A percentile compares a stretch with the other conserved stretches of the same genome.
These are phyloP conservation scores for Mycena haematopus DNA, from an alignment of 768 basidiomycete species.

Conservation along the genomic window DNA sequence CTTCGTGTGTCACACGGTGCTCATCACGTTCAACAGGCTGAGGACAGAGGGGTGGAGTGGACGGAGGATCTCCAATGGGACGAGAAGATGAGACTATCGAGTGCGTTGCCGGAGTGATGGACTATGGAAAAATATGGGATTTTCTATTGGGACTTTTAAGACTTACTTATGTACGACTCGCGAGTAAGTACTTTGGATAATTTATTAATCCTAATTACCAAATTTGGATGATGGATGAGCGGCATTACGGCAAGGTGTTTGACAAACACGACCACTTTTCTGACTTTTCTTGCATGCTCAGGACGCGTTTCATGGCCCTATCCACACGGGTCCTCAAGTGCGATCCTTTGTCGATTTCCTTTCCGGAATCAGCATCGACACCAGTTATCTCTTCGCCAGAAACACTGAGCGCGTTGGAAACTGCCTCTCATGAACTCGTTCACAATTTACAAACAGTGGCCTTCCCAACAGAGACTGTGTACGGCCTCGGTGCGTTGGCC, in stretches of 20 bases:
- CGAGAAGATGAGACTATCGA: constrained; percentile 45
- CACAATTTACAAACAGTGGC: constrained; percentile 66
- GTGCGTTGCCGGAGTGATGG: constrained; percentile 32
- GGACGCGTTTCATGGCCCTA: constrained; percentile 27
- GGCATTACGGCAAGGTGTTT: neutral
- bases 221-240: constrained; percentile 9
- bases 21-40: constrained; percentile 19
- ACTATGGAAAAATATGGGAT: neutral
- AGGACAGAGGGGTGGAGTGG: constrained; percentile 63
- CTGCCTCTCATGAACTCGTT: constrained; percentile 62
- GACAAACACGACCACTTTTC: constrained; percentile 9
- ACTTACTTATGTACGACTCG: no score
- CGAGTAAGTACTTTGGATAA: no score
- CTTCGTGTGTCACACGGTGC: neutral
- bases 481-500: constrained; percentile 93
- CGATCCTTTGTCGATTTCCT: constrained; percentile 67
- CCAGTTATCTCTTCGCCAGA: constrained; percentile 57
- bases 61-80: constrained; percentile 61
- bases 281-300: constrained; percentile 8
- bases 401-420: constrained; percentile 59
- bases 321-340: constrained; percentile 60
- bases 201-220: constrained; percentile 5
- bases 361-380: constrained; percentile 48
- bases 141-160: no score
- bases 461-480: constrained; percentile 98